Evolutionary conservation across 2,329 filamentous ascomycete genomes (phyloP).

Genomic region (Ceratocystis cacaofunesta): DNA sequence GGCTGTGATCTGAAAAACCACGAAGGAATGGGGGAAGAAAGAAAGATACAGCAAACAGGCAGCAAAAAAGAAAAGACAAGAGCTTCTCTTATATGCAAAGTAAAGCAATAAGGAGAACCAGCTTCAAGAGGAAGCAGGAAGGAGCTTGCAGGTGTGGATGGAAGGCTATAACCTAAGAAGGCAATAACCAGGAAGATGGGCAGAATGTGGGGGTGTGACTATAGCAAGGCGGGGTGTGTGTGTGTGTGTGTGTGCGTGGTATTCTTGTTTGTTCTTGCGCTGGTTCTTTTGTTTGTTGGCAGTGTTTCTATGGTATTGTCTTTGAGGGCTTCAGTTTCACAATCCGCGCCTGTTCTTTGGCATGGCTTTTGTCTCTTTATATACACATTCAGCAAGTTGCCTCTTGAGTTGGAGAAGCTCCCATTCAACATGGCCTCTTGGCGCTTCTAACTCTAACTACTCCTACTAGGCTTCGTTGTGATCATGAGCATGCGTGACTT

Average conservation of each 20-base stretch:
- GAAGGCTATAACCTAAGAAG: not conserved
- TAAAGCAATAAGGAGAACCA: not conserved
- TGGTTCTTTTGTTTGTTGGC: no score
- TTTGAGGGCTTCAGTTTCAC: no score
- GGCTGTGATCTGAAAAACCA: not conserved
- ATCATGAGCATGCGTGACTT: not conserved
- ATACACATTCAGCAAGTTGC: no score
- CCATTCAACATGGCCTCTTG: no score
- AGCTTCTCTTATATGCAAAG: not conserved
- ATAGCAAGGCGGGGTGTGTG: not conserved
- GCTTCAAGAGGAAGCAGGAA: not conserved
- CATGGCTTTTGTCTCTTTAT: no score
- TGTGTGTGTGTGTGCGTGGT: no score
- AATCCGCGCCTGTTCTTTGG: no score
- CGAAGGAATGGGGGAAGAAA: not conserved
- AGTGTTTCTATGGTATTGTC: no score
- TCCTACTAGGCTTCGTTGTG: no score
- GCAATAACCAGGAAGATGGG: slow-evolving; percentile 3
- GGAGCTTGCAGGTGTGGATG: not conserved
- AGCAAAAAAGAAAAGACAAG: not conserved
- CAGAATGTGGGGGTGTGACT: not conserved
- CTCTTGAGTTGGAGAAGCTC: no score
- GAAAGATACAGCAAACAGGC: not conserved
- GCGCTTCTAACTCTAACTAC: no score
- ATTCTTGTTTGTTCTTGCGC: no score